These are phyloP conservation scores for Paramarasmius palmivorus DNA, from an alignment of 1,284 basidiomycete genomes.

Conservation along the genomic window DNA sequence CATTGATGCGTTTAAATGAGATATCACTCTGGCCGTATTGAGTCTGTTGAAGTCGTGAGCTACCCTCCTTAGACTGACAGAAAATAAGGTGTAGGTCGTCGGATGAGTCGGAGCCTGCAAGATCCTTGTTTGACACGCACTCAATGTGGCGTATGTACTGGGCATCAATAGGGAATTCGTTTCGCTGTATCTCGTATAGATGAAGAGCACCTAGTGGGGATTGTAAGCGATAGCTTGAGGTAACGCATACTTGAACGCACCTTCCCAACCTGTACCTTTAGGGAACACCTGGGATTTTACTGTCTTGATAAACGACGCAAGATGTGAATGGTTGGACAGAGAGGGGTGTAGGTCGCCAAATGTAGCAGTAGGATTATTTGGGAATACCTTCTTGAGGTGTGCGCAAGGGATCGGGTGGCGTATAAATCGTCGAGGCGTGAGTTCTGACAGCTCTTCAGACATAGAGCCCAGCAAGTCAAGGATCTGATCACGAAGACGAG, in stretches of 20 bases:
- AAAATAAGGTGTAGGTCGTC: too few relatives aligned
- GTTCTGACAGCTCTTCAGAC: constrained; percentile 20
- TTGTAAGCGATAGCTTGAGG: not conserved
- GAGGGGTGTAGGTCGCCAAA: constrained; percentile 23
- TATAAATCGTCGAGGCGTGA: constrained; percentile 23
- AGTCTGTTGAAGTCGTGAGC: constrained; percentile 10
- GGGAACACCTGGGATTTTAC: constrained; percentile 12
- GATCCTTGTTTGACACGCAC: too few relatives aligned
- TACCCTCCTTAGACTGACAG: constrained; percentile 17
- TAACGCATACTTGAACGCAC: not conserved
- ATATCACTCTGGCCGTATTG: constrained; percentile 23
- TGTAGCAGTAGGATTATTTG: constrained; percentile 11
- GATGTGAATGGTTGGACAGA: constrained; percentile 19
- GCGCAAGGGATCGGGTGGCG: constrained; percentile 17
- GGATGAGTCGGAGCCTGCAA: too few relatives aligned
- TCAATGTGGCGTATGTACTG: too few relatives aligned
- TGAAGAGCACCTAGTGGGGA: constrained; percentile 2
- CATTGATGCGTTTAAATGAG: constrained; percentile 17
- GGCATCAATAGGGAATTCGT: too few relatives aligned
- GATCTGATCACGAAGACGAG: constrained; percentile 7
- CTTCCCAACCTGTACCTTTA: constrained; percentile 17
- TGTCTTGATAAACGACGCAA: constrained; percentile 19
- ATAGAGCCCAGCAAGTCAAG: constrained; percentile 9
- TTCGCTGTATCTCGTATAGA: constrained; percentile 5
- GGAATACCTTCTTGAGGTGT: constrained; percentile 14